phyloP scores from a whole-genome alignment of 352 stramenopile species.

The Globisporangium cederbergense region DNA sequence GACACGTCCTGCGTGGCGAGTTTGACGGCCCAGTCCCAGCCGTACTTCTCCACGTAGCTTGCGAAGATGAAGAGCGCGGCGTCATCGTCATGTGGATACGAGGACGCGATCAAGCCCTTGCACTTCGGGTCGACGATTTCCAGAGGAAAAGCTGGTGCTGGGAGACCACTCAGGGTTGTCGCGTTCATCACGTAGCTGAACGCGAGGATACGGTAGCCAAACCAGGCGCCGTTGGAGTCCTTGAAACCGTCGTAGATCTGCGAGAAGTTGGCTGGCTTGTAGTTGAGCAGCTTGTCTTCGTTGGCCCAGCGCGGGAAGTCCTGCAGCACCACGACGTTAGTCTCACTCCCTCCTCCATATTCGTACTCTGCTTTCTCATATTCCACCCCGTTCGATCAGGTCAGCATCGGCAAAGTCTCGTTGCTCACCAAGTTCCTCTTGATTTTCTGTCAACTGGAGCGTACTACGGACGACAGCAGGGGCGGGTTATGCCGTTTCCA shows the following conservation, averaged over 20 bases:
- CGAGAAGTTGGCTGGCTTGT: constrained; percentile 53
- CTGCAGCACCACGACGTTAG: constrained; percentile 21
- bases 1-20: constrained; percentile 35
- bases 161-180: not conserved
- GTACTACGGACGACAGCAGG: too few relatives aligned
- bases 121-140: constrained; percentile 23
- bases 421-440: too few relatives aligned
- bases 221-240: constrained; percentile 27
- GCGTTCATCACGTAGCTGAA: constrained; percentile 26
- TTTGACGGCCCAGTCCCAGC: constrained; percentile 45
- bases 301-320: constrained; percentile 45
- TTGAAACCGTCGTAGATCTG: constrained; percentile 47
- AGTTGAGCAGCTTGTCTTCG: constrained; percentile 39
- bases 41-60: constrained; percentile 47
- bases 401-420: too few relatives aligned
- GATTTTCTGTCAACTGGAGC: too few relatives aligned
- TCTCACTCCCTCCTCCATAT: too few relatives aligned
- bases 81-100: constrained; percentile 51
- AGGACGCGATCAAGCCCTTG: constrained; percentile 33
- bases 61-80: constrained; percentile 42
- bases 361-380: too few relatives aligned
- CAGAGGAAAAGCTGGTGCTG: constrained; percentile 16
- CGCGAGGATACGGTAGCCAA: constrained; percentile 24
- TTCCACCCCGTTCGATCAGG: too few relatives aligned
- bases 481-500: too few relatives aligned